phyloP scores from a whole-genome alignment of 176 grass and related monocot species.

The Musa itinerans region DNA sequence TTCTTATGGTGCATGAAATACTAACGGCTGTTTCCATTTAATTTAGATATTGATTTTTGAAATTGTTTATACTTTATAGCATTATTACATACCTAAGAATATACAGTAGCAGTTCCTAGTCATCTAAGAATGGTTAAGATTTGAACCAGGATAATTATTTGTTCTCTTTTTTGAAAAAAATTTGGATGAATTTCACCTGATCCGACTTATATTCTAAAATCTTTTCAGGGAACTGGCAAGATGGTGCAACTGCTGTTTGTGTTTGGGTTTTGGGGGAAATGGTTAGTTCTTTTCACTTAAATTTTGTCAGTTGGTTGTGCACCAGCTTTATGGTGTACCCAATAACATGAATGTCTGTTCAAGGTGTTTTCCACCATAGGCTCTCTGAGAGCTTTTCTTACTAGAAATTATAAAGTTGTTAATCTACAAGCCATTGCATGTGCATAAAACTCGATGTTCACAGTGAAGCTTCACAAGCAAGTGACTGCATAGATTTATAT shows the following conservation, averaged over 20 bases:
- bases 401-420: background rate
- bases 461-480: background rate
- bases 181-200: background rate
- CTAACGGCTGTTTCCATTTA: too few species aligned
- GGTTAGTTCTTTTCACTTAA: conserved; percentile 24
- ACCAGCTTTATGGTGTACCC: background rate
- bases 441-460: background rate
- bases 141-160: too few species aligned
- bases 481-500: background rate
- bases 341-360: background rate
- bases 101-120: too few species aligned
- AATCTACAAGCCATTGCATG: background rate
- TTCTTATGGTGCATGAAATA: too few species aligned
- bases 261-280: conserved; percentile 77
- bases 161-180: too few species aligned
- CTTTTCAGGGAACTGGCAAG: conserved; percentile 79
- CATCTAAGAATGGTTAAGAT: too few species aligned
- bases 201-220: background rate
- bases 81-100: too few species aligned
- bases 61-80: too few species aligned
- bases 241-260: conserved; percentile 88
- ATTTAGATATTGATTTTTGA: too few species aligned
- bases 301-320: background rate
- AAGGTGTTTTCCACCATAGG: background rate
- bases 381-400: background rate